Conservation (phyloP, 257 asterid genomes). For the Solanum raphanifolium region DNA sequence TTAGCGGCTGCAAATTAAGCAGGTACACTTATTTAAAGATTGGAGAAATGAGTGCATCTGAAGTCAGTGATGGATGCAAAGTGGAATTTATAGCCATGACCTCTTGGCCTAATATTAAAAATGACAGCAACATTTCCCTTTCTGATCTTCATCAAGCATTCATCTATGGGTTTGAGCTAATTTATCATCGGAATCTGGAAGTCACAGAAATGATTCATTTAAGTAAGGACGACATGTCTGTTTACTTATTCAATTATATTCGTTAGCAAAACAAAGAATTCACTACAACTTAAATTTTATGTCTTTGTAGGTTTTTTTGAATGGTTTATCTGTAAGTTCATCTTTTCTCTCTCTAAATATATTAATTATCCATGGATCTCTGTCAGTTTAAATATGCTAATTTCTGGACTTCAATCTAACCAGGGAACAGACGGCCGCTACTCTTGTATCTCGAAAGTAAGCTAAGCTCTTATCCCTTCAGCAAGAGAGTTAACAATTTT, state of each 20-base stretch:
- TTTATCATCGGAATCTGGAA: not conserved
- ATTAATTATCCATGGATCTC: not conserved
- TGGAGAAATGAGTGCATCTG: not conserved
- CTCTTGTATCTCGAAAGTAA: not conserved
- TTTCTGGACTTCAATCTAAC: not conserved
- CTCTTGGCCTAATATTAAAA: slow-evolving; percentile 2
- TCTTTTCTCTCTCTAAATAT: not conserved
- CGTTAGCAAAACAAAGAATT: not conserved
- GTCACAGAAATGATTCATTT: not conserved
- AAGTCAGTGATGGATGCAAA: not conserved
- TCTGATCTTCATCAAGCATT: slow-evolving; percentile 10
- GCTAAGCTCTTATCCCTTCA: not conserved
- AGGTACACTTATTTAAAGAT: slow-evolving; percentile 7
- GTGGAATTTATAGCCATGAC: not conserved
- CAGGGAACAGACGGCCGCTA: not conserved
- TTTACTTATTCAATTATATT: not conserved
- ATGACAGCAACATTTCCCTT: not conserved
- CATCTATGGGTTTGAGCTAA: slow-evolving; percentile 18
- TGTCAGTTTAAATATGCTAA: not conserved
- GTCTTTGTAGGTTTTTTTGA: not conserved
- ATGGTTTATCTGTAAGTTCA: not conserved
- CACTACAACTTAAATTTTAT: not conserved
- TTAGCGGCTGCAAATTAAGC: not conserved
- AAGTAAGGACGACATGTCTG: not conserved
- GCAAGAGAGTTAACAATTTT: not conserved